Base-by-base conservation (phyloP, 2,329 filamentous ascomycete genomes). In the Neopestalotiopsis rosae region DNA sequence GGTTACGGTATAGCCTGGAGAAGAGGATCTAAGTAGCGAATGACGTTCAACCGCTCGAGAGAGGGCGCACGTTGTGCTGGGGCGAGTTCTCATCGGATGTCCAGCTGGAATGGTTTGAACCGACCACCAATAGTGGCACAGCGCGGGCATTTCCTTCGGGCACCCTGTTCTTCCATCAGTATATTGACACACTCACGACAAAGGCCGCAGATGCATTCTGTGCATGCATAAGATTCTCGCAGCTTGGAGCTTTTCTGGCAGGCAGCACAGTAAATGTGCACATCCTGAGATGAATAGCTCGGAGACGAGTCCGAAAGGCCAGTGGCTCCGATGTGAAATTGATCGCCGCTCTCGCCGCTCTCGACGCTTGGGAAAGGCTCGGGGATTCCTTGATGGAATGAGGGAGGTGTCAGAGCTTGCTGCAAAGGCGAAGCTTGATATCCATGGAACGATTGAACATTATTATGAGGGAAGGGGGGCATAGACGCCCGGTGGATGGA, bases 181-280 rank as follows among this genome's bases (percentile, higher is more conserved):
- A 93, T 89, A 75, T 94, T 92, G 69, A 98, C 94, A 76, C 95
- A 98, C 69, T 94, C 90, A 72, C 91, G 90, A 80, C 96, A 98
- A 64, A 98, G 88, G 17, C 95, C 95, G 78, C 94, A 97, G 72
- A 98, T 97, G 79, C 96, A 98, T 80, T 98, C 95, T 1, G 95
- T 97, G 79, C 95, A 98, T 28, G 95, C 95, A 77, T 94, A 98
- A 42, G 94, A 96, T 75, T 95, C 92, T 76, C 90, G 91, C 32
- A 98, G 84, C 12, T 91, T 84, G 65, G 92, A 95, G 20, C 94
- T 85, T 49, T 91, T 89, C 72, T 93, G 90, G 77, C 95, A 98
- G 62, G 92, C 93, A 24, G 95, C 93, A 79, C 95, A 98, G 79
- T 97, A 97, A 57, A 98, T 97, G 78, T 97, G 93, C 3, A 95